Conservation (phyloP, 2,329 filamentous ascomycete genomes). For the Trichoderma simmonsii region DNA sequence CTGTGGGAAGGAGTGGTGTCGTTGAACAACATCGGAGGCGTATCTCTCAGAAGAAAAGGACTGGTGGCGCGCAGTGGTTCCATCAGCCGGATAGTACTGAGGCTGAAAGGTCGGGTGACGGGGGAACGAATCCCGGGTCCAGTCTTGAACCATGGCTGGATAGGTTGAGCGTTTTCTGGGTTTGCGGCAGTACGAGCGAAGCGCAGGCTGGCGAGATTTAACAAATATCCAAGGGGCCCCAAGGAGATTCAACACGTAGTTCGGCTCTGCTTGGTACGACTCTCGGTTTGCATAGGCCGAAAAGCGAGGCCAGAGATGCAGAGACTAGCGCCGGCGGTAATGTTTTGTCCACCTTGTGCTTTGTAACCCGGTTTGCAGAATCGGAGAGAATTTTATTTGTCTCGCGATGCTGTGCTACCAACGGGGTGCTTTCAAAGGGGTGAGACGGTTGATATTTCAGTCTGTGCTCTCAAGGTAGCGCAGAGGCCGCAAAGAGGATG, state of each 20-base stretch:
- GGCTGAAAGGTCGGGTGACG: constrained; percentile 31
- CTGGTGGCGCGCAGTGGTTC: constrained; percentile 28
- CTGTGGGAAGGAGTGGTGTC: constrained; percentile 30
- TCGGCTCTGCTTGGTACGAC: constrained; percentile 8
- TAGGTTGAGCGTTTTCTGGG: not conserved
- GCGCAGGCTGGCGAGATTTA: not conserved
- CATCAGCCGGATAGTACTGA: constrained; percentile 23
- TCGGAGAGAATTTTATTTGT: constrained; percentile 2
- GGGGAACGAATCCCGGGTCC: constrained; percentile 39
- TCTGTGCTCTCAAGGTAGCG: not conserved
- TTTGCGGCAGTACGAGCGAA: not conserved
- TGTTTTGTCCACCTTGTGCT: not conserved
- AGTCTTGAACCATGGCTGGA: constrained; percentile 41
- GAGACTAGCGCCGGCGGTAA: not conserved
- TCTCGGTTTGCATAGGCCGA: constrained; percentile 10
- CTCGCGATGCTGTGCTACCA: not conserved
- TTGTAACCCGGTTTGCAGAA: constrained; percentile 3
- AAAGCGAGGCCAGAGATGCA: not conserved
- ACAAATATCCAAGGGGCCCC: not conserved
- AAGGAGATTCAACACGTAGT: not conserved
- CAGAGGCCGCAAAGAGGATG: not conserved
- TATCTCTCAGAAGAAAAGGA: constrained; percentile 32
- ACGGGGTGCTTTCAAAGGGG: not conserved
- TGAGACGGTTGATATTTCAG: constrained; percentile 2
- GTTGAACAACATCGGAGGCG: constrained; percentile 27